Conservation (phyloP, 345 rosid genomes). For the Syzygium oleosum region DNA sequence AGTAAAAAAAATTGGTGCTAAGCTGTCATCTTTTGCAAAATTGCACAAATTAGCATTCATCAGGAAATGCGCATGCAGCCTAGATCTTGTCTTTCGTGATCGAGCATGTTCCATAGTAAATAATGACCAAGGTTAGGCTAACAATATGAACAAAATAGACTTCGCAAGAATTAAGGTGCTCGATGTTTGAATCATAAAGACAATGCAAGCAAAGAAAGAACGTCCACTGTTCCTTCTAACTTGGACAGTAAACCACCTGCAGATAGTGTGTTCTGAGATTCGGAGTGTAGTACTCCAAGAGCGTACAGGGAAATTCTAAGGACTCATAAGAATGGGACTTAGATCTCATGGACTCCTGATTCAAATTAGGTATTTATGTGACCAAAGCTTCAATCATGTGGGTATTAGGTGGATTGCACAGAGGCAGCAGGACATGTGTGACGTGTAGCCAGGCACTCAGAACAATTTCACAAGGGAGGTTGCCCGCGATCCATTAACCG, state of each 20-base stretch:
- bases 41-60: not conserved
- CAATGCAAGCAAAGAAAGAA: not conserved
- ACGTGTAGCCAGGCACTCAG: not conserved
- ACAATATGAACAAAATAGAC: not conserved
- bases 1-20: not conserved
- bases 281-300: not conserved
- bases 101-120: not conserved
- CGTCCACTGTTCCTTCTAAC: not conserved
- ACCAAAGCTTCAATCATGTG: not conserved
- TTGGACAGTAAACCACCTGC: not conserved
- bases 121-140: not conserved
- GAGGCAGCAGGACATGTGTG: not conserved
- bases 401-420: not conserved
- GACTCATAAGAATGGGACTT: not conserved
- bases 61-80: not conserved
- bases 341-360: not conserved
- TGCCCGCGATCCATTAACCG: not conserved
- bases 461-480: not conserved
- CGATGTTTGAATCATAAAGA: not conserved
- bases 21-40: not conserved
- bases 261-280: not conserved
- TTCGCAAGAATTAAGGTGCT: not conserved
- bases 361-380: not conserved
- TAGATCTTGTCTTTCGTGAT: not conserved
- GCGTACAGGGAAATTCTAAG: not conserved